Evolutionary conservation across 2,329 filamentous ascomycete species (phyloP).

Genomic region (Cercospora sp.): DNA sequence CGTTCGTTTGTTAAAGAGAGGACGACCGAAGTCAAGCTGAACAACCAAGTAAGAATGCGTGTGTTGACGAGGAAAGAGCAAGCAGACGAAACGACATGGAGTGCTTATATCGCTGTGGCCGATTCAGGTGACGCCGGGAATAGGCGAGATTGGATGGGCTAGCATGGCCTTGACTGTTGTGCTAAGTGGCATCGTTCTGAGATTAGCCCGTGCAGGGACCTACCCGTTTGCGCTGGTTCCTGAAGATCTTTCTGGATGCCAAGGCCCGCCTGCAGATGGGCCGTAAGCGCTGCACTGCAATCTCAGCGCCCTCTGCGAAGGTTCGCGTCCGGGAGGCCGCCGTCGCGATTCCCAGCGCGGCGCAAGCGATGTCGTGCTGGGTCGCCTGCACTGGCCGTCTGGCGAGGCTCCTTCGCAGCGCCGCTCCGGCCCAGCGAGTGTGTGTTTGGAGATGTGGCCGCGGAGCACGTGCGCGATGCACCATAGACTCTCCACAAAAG

Average conservation of each 20-base stretch:
- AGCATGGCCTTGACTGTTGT: conserved; percentile 18
- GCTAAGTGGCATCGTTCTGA: conserved; percentile 22
- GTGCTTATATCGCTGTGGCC: conserved; percentile 20
- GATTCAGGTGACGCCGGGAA: conserved; percentile 21
- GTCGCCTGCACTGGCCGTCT: neutral
- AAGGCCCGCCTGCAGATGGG: neutral
- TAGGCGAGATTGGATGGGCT: conserved; percentile 27
- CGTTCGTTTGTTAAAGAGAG: conserved; percentile 23
- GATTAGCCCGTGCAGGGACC: conserved; percentile 21
- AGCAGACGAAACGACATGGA: conserved; percentile 21
- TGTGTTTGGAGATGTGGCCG: neutral
- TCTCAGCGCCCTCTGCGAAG: neutral
- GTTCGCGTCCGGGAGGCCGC: neutral
- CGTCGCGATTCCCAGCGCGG: neutral
- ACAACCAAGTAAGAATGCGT: conserved; percentile 17
- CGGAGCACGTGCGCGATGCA: neutral
- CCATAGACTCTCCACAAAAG: neutral
- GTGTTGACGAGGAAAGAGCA: conserved; percentile 16
- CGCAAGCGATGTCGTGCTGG: conserved; percentile 1
- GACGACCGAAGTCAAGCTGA: conserved; percentile 31
- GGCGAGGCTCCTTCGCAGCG: neutral
- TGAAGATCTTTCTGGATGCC: conserved; percentile 10
- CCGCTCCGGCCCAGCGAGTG: neutral
- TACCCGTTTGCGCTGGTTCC: conserved; percentile 15
- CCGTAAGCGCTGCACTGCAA: neutral